Conservation (phyloP, 1,139 yeast species). For the Wickerhamiella pararugosa region DNA sequence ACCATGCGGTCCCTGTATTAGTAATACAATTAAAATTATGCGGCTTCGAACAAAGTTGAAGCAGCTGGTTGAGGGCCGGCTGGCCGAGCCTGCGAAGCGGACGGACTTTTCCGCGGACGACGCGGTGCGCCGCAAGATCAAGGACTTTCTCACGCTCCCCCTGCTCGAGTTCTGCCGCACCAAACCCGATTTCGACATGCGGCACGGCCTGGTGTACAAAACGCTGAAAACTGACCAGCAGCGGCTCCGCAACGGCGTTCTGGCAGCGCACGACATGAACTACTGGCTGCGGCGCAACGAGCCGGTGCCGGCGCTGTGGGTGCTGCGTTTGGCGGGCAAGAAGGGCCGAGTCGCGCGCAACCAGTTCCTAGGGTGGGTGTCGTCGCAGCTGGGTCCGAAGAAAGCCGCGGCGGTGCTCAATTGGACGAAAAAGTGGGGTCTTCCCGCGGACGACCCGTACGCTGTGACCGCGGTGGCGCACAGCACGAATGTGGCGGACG, state of each 20-base stretch:
- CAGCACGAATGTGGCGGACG: slow-evolving; percentile 12
- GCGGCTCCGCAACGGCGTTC: slow-evolving; percentile 13
- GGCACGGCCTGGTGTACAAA: slow-evolving; percentile 16
- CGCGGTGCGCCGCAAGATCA: slow-evolving; percentile 10
- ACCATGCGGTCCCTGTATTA: too few species aligned
- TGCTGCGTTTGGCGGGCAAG: slow-evolving; percentile 14
- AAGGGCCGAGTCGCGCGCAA: slow-evolving; percentile 14
- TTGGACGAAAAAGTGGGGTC: slow-evolving; percentile 17
- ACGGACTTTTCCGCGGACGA: slow-evolving; percentile 3
- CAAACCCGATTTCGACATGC: slow-evolving; percentile 10
- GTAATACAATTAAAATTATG: background rate
- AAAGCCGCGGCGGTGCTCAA: slow-evolving; percentile 8
- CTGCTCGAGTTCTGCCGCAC: slow-evolving; percentile 11
- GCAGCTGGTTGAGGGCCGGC: slow-evolving; percentile 5
- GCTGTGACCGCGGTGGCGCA: slow-evolving; percentile 10
- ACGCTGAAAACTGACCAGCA: slow-evolving; percentile 11
- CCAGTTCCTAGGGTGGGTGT: slow-evolving; percentile 14
- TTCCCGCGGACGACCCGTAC: slow-evolving; percentile 10
- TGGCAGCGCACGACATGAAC: slow-evolving; percentile 13
- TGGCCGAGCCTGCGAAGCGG: background rate
- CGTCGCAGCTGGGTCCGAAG: background rate
- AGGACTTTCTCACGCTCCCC: slow-evolving; percentile 8
- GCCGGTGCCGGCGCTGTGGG: slow-evolving; percentile 15
- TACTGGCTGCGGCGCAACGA: slow-evolving; percentile 15
- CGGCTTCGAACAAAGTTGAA: slow-evolving; percentile 7